Base-by-base conservation (phyloP, 2,329 filamentous ascomycete genomes). In the Ophiostoma triangulosporum region DNA sequence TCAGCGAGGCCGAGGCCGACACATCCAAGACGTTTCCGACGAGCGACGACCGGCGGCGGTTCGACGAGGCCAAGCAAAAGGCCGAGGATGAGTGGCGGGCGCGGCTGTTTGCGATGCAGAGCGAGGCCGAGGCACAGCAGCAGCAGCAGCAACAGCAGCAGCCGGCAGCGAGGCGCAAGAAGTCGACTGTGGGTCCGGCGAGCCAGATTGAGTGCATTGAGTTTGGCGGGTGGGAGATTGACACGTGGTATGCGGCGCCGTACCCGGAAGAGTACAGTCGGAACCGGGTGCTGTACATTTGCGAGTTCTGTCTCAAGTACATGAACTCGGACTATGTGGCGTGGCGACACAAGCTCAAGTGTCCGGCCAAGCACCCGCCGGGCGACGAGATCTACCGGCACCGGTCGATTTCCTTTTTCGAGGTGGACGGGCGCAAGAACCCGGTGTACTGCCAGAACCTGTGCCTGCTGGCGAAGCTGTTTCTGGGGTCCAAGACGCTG, bases 241-340 rank as follows among this genome's bases (percentile, higher is more conserved):
- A 98, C 65, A 98, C 93, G 3, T 97, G 93, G 90, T 96, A 98
- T 69, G 91, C 93, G 29, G 93, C 93, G 36, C 94, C 93, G 12
- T 98, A 98, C 65, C 93, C 93, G 0, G 93, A 96, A 65, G 93
- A 98, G 69, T 98, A 98, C 72, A 97, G 89, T 66, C 83, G 91
- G 59, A 97, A 98, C 65, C 84, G 88, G 29, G 86, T 95, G 35
- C 77, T 98, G n/a, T 97, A 95, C 69, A 97, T 98, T 58, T 98
- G 93, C 74, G 94, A 98, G 67, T 98, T 97, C 68, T 98, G 93
- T 66, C 75, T 98, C 56, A 98, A 97, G 69, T 98, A 98, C 71
- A 96, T 98, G 89, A 95, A 94, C 68, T 97, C 93, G 17, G 91
- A 96, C 66, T 97, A 95, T 63, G 93, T 98, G 27, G 91, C 93